Evolutionary conservation across 192 early-diverging fungal species (phyloP).

Genomic region (Gryganskiella cystojenkinii): DNA sequence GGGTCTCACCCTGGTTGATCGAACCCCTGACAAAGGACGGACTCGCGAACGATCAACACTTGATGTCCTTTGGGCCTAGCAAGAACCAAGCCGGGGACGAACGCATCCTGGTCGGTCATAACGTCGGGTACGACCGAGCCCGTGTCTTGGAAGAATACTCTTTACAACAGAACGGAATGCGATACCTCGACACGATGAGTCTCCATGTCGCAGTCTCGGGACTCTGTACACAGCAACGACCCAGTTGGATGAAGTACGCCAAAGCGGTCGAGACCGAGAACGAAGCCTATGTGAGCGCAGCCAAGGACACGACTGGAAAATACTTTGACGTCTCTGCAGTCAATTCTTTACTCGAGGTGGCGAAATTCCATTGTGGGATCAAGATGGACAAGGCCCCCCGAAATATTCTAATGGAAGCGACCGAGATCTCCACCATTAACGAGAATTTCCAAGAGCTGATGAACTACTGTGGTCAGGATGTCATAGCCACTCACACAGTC

Average conservation of each 20-base stretch:
- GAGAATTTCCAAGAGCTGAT: conserved; percentile 74
- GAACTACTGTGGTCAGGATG: conserved; percentile 92
- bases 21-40: conserved; percentile 15
- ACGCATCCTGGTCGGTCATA: conserved; percentile 82
- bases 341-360: conserved; percentile 83
- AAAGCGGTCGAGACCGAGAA: conserved; percentile 65
- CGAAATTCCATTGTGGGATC: conserved; percentile 79
- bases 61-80: conserved; percentile 42
- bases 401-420: conserved; percentile 71
- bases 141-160: conserved; percentile 89
- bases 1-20: conserved; percentile 87
- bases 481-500: conserved; percentile 77
- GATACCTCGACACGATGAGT: conserved; percentile 93
- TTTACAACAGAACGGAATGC: conserved; percentile 61
- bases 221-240: conserved; percentile 89
- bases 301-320: conserved; percentile 56
- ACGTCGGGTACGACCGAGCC: conserved; percentile 92
- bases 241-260: conserved; percentile 77
- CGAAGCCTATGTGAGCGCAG: conserved; percentile 44
- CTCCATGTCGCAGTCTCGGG: conserved; percentile 91
- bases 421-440: conserved; percentile 28
- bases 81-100: conserved; percentile 22
- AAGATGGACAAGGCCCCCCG: conserved; percentile 72
- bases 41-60: conserved; percentile 22
- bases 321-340: conserved; percentile 71